Conservation (phyloP, 2,329 filamentous ascomycete genomes). For the Fusarium sublunatum region DNA sequence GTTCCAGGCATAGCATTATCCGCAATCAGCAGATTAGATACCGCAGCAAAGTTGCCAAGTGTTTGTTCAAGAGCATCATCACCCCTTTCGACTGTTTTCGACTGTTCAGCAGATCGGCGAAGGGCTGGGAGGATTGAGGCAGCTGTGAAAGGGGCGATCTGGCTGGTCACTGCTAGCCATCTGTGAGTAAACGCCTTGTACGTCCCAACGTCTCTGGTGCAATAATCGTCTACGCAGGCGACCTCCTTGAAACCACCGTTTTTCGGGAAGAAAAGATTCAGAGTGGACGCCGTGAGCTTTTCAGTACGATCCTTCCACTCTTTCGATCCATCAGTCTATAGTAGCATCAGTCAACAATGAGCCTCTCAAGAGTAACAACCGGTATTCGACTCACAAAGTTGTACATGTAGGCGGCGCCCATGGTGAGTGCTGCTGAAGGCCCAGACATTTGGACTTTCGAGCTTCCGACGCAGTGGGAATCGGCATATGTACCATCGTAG, state of each 20-base stretch:
- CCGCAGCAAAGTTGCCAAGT: constrained; percentile 1
- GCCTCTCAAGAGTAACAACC: background rate
- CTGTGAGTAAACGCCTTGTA: constrained; percentile 77
- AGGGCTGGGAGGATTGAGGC: constrained; percentile 68
- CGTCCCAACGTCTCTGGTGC: constrained; percentile 75
- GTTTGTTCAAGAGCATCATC: constrained; percentile 15
- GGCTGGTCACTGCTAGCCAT: constrained; percentile 70
- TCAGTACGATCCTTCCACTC: constrained; percentile 67
- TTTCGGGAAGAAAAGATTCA: constrained; percentile 62
- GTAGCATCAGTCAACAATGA: background rate
- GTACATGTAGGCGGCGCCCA: constrained; percentile 75
- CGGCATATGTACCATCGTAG: constrained; percentile 70
- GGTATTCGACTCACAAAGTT: constrained; percentile 60
- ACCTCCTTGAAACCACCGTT: constrained; percentile 70
- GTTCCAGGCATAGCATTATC: background rate
- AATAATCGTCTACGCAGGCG: constrained; percentile 70
- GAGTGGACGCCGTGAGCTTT: constrained; percentile 62
- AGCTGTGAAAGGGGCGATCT: constrained; percentile 69
- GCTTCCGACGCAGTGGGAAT: constrained; percentile 68
- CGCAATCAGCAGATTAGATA: constrained; percentile 19
- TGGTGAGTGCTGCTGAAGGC: constrained; percentile 69
- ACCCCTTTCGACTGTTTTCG: background rate
- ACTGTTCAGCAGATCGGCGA: constrained; percentile 54
- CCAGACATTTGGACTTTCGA: constrained; percentile 74
- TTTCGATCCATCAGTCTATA: constrained; percentile 18